Percentiles rank a stretch among this genome's conserved stretches.
These are phyloP conservation scores for Hypoxylon sp. DNA, from an alignment of 2,329 filamentous ascomycete species.

Conservation along the genomic window DNA sequence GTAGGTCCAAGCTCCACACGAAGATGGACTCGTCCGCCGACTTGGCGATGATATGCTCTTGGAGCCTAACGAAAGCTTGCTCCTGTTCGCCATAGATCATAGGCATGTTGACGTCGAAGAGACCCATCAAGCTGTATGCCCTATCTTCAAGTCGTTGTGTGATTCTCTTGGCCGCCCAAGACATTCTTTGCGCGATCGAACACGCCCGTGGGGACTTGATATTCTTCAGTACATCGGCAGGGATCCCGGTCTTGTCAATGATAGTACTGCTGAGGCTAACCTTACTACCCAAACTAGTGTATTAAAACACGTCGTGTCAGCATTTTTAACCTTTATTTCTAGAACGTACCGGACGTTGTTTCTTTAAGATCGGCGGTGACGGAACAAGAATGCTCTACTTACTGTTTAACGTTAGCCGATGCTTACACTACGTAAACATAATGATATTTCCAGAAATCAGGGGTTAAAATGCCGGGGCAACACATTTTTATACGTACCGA, in stretches of 20 bases:
- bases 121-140: background rate
- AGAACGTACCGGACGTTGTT: too few species aligned
- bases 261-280: background rate
- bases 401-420: too few species aligned
- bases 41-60: background rate
- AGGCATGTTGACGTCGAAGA: background rate
- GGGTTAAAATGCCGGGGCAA: too few species aligned
- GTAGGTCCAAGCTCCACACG: background rate
- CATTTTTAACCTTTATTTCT: too few species aligned
- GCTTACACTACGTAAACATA: too few species aligned
- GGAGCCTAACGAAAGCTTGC: background rate
- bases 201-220: background rate
- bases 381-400: too few species aligned
- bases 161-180: background rate
- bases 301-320: too few species aligned
- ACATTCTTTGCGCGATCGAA: background rate
- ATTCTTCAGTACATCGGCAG: background rate
- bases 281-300: background rate
- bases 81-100: background rate
- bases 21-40: background rate
- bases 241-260: background rate
- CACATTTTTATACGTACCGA: constrained; percentile 20
- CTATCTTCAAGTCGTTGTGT: background rate
- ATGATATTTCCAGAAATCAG: too few species aligned
- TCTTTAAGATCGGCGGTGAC: too few species aligned